A percentile compares a stretch with the other conserved stretches of the same genome.
These are phyloP conservation scores for Oryza meyeriana DNA, from an alignment of 176 grass and related monocot species.

Conservation along the genomic window DNA sequence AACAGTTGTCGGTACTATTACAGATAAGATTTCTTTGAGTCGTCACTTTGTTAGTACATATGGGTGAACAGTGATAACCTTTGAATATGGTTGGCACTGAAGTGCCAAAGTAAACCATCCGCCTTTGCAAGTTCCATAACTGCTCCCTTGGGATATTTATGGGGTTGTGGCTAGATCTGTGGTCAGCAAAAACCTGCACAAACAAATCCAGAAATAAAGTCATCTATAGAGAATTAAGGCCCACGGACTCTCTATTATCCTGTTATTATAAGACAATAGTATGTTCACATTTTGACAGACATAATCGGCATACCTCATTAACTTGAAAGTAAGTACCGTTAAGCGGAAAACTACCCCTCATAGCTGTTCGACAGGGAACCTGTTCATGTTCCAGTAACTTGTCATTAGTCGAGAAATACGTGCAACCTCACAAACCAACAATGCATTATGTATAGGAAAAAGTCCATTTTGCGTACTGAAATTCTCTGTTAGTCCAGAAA, in stretches of 20 bases:
- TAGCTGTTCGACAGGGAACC: slow-evolving; percentile 97
- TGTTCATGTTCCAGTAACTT: slow-evolving; percentile 37
- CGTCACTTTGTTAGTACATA: neutral
- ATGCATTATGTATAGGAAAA: slow-evolving; percentile 11
- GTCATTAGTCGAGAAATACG: slow-evolving; percentile 12
- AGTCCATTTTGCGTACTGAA: neutral
- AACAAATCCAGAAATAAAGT: slow-evolving; percentile 21
- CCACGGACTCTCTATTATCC: slow-evolving; percentile 9
- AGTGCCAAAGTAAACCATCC: slow-evolving; percentile 83
- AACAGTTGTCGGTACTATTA: slow-evolving; percentile 25
- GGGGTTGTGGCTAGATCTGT: slow-evolving; percentile 67
- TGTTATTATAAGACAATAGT: slow-evolving; percentile 6
- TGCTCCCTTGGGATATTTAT: slow-evolving; percentile 58
- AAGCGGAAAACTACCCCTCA: slow-evolving; percentile 93
- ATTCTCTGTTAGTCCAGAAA: too few relatives aligned
- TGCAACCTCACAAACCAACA: slow-evolving; percentile 24
- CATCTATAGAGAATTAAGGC: slow-evolving; percentile 19
- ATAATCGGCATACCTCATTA: slow-evolving; percentile 66
- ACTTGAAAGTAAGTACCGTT: slow-evolving; percentile 99
- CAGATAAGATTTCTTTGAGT: slow-evolving; percentile 26
- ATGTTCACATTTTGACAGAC: neutral
- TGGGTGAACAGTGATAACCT: slow-evolving; percentile 41
- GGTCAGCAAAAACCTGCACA: slow-evolving; percentile 92
- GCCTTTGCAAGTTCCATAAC: slow-evolving; percentile 78
- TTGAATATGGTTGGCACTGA: slow-evolving; percentile 85